These are phyloP conservation scores for Cyclotella cryptica DNA, from an alignment of 108 stramenopile genomes.

Conservation along the genomic window DNA sequence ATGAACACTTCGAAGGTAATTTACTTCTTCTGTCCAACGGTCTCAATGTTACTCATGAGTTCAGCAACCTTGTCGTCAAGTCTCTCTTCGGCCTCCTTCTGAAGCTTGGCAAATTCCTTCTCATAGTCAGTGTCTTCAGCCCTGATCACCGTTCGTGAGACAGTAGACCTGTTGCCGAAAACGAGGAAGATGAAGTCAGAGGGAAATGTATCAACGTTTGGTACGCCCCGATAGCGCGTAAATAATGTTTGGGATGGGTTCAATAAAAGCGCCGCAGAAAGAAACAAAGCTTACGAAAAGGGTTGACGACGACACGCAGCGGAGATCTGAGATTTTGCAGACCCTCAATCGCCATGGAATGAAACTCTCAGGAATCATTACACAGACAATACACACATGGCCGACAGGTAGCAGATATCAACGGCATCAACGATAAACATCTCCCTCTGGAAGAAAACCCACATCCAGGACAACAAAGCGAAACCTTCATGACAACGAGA, in stretches of 20 bases:
- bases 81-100: conserved; percentile 84
- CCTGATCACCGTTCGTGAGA: conserved; percentile 39
- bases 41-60: conserved; percentile 78
- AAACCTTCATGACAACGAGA: too few species aligned
- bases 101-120: conserved; percentile 68
- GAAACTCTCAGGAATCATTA: too few species aligned
- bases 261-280: too few species aligned
- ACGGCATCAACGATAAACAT: too few species aligned
- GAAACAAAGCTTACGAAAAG: too few species aligned
- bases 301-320: too few species aligned
- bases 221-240: background rate
- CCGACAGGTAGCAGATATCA: too few species aligned
- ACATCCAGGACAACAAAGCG: too few species aligned
- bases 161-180: conserved; percentile 14
- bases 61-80: conserved; percentile 82
- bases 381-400: too few species aligned
- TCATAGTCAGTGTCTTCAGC: conserved; percentile 74
- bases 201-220: background rate
- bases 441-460: too few species aligned
- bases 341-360: too few species aligned
- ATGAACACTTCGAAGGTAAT: background rate
- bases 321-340: too few species aligned
- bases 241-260: background rate
- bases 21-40: conserved; percentile 44
- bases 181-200: background rate